These are phyloP conservation scores for Leccinum ochraceum DNA, from an alignment of 768 basidiomycete species.

Conservation along the genomic window DNA sequence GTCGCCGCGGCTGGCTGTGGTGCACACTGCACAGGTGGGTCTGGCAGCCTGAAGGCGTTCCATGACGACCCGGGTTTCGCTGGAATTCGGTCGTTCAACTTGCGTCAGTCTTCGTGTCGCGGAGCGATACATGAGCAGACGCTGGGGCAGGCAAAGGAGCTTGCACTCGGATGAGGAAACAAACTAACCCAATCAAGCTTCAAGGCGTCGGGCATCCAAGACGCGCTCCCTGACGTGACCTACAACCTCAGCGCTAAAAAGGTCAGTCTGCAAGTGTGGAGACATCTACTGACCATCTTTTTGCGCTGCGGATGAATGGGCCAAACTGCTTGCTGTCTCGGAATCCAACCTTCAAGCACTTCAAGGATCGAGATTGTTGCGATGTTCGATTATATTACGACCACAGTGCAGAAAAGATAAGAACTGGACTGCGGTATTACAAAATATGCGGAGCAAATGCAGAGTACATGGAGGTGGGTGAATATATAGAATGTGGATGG, in stretches of 20 bases:
- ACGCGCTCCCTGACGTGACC: no score
- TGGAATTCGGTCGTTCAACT: neutral
- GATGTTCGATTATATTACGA: conserved; percentile 7
- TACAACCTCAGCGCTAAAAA: neutral
- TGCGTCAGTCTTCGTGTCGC: conserved; percentile 2
- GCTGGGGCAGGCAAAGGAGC: neutral
- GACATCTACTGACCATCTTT: conserved; percentile 7
- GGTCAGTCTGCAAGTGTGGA: neutral
- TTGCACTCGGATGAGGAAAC: neutral
- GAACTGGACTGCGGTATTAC: conserved; percentile 2
- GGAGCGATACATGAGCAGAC: neutral
- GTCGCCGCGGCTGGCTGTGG: neutral
- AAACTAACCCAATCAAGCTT: neutral
- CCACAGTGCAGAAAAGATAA: neutral
- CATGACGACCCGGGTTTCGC: neutral
- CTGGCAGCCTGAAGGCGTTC: neutral
- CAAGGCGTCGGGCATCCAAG: neutral
- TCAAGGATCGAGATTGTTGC: neutral
- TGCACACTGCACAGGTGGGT: neutral
- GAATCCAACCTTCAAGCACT: neutral
- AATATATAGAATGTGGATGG: conserved; percentile 17
- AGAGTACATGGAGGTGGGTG: no score
- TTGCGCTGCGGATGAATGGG: conserved; percentile 4
- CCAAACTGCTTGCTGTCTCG: neutral
- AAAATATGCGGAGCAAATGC: conserved; percentile 11